Conservation (phyloP, 176 grass and related monocot species). For the Luzula sylvatica region DNA sequence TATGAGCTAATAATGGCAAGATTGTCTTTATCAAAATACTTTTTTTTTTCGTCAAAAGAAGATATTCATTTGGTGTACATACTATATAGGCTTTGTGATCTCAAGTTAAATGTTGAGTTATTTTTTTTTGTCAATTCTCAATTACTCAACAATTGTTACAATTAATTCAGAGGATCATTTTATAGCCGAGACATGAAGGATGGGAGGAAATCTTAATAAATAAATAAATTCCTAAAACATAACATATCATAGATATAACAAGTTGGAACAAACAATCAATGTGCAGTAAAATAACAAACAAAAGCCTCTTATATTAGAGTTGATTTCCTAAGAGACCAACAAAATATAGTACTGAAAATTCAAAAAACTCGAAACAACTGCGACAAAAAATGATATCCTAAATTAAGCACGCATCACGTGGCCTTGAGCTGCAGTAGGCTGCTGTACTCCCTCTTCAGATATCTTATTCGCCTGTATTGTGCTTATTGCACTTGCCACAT, state of each 20-base stretch:
- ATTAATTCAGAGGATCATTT: too few species aligned
- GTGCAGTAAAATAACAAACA: too few species aligned
- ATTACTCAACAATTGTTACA: too few species aligned
- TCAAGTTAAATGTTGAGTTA: neutral
- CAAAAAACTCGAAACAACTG: neutral
- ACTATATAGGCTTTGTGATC: neutral
- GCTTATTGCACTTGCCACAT: slow-evolving; percentile 68
- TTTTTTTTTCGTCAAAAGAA: slow-evolving; percentile 7
- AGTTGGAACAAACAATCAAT: too few species aligned
- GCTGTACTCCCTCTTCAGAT: slow-evolving; percentile 55
- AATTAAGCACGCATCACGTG: slow-evolving; percentile 32
- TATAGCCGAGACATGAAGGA: too few species aligned
- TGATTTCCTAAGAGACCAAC: too few species aligned
- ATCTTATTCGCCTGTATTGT: slow-evolving; percentile 87
- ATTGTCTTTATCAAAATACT: slow-evolving; percentile 10
- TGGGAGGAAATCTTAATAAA: too few species aligned
- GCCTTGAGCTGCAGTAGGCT: slow-evolving; percentile 45
- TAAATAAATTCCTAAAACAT: too few species aligned
- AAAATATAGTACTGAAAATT: too few species aligned
- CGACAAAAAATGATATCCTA: slow-evolving; percentile 5
- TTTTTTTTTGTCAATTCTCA: neutral
- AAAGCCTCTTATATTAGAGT: too few species aligned
- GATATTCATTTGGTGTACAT: slow-evolving; percentile 25
- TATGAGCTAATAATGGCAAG: neutral
- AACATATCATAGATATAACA: too few species aligned